Evolutionary conservation across 1,284 basidiomycete species (phyloP).

Genomic region (Moesziomyces antarcticus): DNA sequence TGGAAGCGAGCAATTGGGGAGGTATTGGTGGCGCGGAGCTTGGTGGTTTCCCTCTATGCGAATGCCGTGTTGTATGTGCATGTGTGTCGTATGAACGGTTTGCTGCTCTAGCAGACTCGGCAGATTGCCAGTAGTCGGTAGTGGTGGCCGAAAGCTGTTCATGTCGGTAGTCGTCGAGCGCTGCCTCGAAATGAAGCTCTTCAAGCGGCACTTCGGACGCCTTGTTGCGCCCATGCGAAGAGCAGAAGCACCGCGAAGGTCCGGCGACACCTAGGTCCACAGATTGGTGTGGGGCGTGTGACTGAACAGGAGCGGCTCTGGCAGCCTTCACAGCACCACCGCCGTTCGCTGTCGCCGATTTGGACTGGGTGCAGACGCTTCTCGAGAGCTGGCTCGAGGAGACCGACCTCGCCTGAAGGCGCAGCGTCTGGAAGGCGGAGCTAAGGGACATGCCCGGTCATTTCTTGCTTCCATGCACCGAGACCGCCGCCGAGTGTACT

Average conservation of each 20-base stretch:
- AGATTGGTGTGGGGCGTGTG: slow-evolving; percentile 33
- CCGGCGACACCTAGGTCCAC: slow-evolving; percentile 24
- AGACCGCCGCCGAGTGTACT: neutral
- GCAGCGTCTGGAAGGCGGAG: slow-evolving; percentile 35
- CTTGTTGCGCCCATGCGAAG: slow-evolving; percentile 14
- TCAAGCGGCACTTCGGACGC: slow-evolving; percentile 32
- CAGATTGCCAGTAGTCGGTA: slow-evolving; percentile 13
- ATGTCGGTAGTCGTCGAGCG: slow-evolving; percentile 20
- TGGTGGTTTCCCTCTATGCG: neutral
- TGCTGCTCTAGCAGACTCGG: neutral
- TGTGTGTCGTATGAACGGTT: neutral
- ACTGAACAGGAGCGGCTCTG: neutral
- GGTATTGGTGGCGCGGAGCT: slow-evolving; percentile 5
- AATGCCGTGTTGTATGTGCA: neutral
- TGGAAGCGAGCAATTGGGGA: neutral
- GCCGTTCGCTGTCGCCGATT: no score
- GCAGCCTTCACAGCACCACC: no score
- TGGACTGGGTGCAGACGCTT: neutral
- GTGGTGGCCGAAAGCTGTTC: slow-evolving; percentile 1
- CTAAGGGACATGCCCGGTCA: slow-evolving; percentile 43
- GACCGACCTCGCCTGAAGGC: slow-evolving; percentile 23
- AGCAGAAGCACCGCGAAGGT: slow-evolving; percentile 44
- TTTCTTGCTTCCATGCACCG: slow-evolving; percentile 12
- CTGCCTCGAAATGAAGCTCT: slow-evolving; percentile 19
- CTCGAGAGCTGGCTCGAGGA: slow-evolving; percentile 2